Evolutionary conservation across 441 rosid genomes (phyloP).

Genomic region (Omphalea diandra): DNA sequence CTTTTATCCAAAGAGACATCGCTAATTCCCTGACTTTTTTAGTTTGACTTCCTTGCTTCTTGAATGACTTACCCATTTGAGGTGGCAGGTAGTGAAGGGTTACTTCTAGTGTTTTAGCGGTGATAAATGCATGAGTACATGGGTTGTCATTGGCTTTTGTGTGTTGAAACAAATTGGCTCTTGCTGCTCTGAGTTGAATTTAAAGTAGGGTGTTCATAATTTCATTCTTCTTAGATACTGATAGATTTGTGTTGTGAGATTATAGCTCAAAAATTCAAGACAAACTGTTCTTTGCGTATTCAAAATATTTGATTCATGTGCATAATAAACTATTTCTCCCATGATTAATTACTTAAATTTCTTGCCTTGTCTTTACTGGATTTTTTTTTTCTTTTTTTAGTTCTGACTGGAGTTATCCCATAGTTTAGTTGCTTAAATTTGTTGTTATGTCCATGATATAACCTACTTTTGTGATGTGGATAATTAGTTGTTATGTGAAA

Average conservation of each 20-base stretch:
- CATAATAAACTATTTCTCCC: background rate
- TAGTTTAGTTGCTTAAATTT: background rate
- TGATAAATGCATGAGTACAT: background rate
- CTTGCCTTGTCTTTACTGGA: background rate
- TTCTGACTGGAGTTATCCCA: no score
- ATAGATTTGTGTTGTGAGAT: background rate
- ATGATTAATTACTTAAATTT: background rate
- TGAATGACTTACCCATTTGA: background rate
- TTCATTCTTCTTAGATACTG: background rate
- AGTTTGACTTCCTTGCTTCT: background rate
- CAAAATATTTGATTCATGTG: background rate
- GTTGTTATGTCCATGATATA: background rate
- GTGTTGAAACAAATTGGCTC: background rate
- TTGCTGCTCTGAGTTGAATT: background rate
- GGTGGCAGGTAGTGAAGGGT: background rate
- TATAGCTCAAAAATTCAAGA: background rate
- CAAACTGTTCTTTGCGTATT: background rate
- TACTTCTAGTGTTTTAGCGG: background rate
- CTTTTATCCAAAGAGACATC: background rate
- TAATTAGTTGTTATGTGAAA: background rate
- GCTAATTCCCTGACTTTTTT: background rate
- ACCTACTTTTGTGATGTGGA: background rate
- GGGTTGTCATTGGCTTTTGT: conserved; percentile 1
- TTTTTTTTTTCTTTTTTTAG: no score
- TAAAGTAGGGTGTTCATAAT: background rate